A percentile compares a stretch with the other conserved stretches of the same genome.
phyloP scores from a whole-genome alignment of 257 asterid species.

The Cynanchum wilfordii region DNA sequence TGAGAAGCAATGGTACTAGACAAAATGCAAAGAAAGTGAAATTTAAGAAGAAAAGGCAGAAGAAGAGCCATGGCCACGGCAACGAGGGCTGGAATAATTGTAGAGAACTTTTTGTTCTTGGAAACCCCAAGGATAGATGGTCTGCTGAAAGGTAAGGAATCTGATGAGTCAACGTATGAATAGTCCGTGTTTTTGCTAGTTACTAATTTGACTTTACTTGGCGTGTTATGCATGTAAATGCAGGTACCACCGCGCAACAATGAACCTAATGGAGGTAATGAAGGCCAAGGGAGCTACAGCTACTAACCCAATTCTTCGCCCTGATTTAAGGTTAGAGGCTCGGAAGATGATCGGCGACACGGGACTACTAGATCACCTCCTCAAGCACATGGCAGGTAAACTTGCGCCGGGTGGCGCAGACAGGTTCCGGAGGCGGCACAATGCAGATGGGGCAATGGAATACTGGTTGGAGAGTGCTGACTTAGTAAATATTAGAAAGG shows the following conservation, averaged over 20 bases:
- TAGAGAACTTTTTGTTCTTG: slow-evolving; percentile 41
- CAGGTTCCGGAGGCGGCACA: slow-evolving; percentile 80
- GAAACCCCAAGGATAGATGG: slow-evolving; percentile 88
- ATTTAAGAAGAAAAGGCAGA: slow-evolving; percentile 34
- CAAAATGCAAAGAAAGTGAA: slow-evolving; percentile 41
- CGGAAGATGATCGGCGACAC: slow-evolving; percentile 91
- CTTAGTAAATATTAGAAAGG: slow-evolving; percentile 58
- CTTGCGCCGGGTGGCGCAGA: slow-evolving; percentile 73
- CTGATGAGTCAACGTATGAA: background rate
- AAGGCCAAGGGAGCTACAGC: slow-evolving; percentile 62
- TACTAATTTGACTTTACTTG: background rate
- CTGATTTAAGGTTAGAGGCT: slow-evolving; percentile 83
- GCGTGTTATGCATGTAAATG: background rate
- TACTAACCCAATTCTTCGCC: slow-evolving; percentile 66
- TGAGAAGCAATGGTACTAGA: slow-evolving; percentile 43
- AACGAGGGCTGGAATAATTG: slow-evolving; percentile 35
- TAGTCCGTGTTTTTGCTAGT: background rate
- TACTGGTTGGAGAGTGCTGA: slow-evolving; percentile 95
- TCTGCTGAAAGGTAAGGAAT: slow-evolving; percentile 71
- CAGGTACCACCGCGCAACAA: slow-evolving; percentile 81
- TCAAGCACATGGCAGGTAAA: slow-evolving; percentile 95
- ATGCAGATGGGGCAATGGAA: slow-evolving; percentile 97
- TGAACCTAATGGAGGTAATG: slow-evolving; percentile 76
- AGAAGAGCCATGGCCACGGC: slow-evolving; percentile 18
- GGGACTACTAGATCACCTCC: slow-evolving; percentile 82